Percentiles rank a stretch among this genome's conserved stretches.
phyloP scores from a whole-genome alignment of 1,139 yeast genomes.

The Pichia sp. region DNA sequence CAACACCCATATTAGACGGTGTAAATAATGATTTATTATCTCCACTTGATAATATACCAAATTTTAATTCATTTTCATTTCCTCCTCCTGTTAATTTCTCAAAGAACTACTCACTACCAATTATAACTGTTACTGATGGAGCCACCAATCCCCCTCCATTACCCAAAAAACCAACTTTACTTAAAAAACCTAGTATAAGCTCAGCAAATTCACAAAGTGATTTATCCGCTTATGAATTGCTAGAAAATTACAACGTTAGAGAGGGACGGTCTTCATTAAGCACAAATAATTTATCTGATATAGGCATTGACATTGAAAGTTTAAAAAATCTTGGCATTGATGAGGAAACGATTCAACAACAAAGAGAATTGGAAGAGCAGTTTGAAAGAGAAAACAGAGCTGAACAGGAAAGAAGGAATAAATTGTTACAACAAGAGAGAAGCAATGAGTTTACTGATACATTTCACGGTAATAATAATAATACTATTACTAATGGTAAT shows the following conservation, averaged over 20 bases:
- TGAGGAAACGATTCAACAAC: constrained; percentile 11
- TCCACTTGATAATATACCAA: not conserved
- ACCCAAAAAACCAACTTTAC: constrained; percentile 11
- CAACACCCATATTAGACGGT: not conserved
- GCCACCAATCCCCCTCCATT: constrained; percentile 3
- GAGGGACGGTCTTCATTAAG: too few relatives aligned
- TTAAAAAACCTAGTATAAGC: too few relatives aligned
- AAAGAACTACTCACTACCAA: not conserved
- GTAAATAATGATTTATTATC: too few relatives aligned
- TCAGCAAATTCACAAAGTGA: constrained; percentile 3
- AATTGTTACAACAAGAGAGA: not conserved
- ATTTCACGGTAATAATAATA: not conserved
- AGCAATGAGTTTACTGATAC: not conserved
- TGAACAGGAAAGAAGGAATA: not conserved
- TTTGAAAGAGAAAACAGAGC: constrained; percentile 4
- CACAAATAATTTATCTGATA: too few relatives aligned
- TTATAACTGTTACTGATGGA: not conserved
- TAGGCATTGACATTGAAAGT: constrained; percentile 8
- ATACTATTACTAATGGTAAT: not conserved
- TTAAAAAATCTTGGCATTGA: constrained; percentile 10
- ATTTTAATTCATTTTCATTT: not conserved
- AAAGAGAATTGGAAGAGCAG: constrained; percentile 10
- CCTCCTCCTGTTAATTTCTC: too few relatives aligned
- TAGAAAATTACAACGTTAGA: constrained; percentile 3
- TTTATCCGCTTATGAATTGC: constrained; percentile 7